Percentiles rank a stretch among this genome's conserved stretches.
These are phyloP conservation scores for Fraxinus xanthoxyloides DNA, from an alignment of 305 asterid genomes.

Conservation along the genomic window DNA sequence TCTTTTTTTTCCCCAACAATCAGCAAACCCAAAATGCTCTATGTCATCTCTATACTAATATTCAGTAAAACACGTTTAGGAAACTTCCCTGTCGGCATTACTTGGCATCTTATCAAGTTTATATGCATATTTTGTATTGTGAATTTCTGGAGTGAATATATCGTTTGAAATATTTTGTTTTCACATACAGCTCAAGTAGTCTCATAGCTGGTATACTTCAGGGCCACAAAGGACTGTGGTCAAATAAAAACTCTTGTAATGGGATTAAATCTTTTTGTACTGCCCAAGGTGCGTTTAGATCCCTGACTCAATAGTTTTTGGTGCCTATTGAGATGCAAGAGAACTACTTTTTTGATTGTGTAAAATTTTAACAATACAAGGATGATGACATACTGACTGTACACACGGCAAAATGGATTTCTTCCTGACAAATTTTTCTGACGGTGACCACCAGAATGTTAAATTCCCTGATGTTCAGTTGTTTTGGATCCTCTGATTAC, in stretches of 20 bases:
- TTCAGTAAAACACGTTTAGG: not conserved
- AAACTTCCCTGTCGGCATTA: not conserved
- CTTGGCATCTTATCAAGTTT: not conserved
- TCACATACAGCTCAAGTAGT: conserved; percentile 58
- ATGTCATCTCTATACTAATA: not conserved
- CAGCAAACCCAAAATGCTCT: not conserved
- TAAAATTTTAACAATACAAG: not conserved
- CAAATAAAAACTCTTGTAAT: conserved; percentile 37
- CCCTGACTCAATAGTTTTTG: not conserved
- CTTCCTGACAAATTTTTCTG: not conserved
- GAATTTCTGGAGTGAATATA: not conserved
- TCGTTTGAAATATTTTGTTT: conserved; percentile 17
- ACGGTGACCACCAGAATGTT: not conserved
- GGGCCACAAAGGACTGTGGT: conserved; percentile 37
- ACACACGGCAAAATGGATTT: not conserved
- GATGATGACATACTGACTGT: not conserved
- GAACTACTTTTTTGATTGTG: not conserved
- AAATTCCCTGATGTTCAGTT: not conserved
- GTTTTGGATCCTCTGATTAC: not conserved
- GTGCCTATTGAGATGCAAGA: not conserved
- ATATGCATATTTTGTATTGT: not conserved
- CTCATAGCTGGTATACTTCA: conserved; percentile 48
- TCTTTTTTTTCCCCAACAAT: too few relatives aligned
- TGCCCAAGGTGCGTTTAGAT: conserved; percentile 51
- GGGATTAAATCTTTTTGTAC: conserved; percentile 56